These are phyloP conservation scores for Cyberlindnera petersonii DNA, from an alignment of 805 yeast species.

Conservation along the genomic window DNA sequence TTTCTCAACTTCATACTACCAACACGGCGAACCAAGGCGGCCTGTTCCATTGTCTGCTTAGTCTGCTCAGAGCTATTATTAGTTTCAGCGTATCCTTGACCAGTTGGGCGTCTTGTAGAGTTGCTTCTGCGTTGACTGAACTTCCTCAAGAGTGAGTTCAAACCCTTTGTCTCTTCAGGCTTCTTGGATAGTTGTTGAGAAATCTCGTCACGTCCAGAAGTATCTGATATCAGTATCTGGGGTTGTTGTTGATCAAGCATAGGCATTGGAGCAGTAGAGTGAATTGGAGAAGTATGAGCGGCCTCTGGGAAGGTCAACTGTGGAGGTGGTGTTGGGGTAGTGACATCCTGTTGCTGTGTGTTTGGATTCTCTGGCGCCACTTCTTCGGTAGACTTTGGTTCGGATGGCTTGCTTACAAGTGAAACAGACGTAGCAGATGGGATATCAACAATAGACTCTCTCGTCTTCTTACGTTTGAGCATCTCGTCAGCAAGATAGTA, in stretches of 20 bases:
- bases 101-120: conserved; percentile 24
- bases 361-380: neutral
- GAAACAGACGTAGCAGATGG: conserved; percentile 16
- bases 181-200: conserved; percentile 35
- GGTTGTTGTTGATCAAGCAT: conserved; percentile 36
- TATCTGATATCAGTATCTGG: conserved; percentile 39
- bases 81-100: conserved; percentile 9
- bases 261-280: conserved; percentile 35
- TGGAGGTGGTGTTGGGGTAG: conserved; percentile 38
- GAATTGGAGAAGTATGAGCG: conserved; percentile 49
- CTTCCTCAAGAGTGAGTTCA: conserved; percentile 28
- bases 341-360: neutral
- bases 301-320: conserved; percentile 43
- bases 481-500: conserved; percentile 86
- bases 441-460: conserved; percentile 38
- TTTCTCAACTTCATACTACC: conserved; percentile 24
- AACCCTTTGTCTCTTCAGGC: conserved; percentile 25
- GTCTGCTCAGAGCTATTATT: conserved; percentile 5
- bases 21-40: conserved; percentile 22
- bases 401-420: neutral
- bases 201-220: conserved; percentile 34
- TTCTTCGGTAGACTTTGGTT: neutral
- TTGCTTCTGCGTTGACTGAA: conserved; percentile 28
- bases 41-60: conserved; percentile 11
- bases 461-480: conserved; percentile 62